Evolutionary conservation across 768 basidiomycete genomes (phyloP).

Genomic region (Leccinum ochraceum): DNA sequence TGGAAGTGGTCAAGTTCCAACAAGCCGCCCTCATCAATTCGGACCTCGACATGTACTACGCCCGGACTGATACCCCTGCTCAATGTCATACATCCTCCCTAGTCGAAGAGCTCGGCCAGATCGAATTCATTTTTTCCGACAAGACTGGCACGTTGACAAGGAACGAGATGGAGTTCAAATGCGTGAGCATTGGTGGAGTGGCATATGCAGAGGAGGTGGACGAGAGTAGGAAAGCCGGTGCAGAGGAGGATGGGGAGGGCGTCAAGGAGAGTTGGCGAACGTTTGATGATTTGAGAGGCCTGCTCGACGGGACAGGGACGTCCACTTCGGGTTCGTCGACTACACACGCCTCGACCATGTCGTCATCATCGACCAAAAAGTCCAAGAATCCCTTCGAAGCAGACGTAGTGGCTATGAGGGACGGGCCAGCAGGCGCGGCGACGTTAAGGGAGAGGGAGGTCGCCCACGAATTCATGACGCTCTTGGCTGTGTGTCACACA

Average conservation of each 20-base stretch:
- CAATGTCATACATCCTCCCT: constrained; percentile 97
- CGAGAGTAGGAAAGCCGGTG: constrained; percentile 71
- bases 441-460: constrained; percentile 46
- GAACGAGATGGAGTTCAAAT: constrained; percentile 98
- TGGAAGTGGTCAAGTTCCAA: constrained; percentile 99
- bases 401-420: constrained; percentile 18
- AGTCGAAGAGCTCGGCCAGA: constrained; percentile 98
- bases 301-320: constrained; percentile 46
- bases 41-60: constrained; percentile 98
- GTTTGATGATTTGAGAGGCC: constrained; percentile 68
- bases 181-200: constrained; percentile 85
- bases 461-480: constrained; percentile 70
- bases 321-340: neutral
- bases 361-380: constrained; percentile 11
- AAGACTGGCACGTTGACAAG: constrained; percentile 95
- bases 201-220: constrained; percentile 92
- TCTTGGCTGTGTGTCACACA: constrained; percentile 95
- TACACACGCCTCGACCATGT: neutral
- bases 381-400: constrained; percentile 60
- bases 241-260: constrained; percentile 41
- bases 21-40: constrained; percentile 97
- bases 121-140: constrained; percentile 94
- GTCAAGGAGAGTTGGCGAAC: constrained; percentile 66
- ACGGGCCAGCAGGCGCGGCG: neutral
- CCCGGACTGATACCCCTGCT: constrained; percentile 73